Evolutionary conservation across 441 rosid genomes (phyloP).

Genomic region (Erodium moschatum): DNA sequence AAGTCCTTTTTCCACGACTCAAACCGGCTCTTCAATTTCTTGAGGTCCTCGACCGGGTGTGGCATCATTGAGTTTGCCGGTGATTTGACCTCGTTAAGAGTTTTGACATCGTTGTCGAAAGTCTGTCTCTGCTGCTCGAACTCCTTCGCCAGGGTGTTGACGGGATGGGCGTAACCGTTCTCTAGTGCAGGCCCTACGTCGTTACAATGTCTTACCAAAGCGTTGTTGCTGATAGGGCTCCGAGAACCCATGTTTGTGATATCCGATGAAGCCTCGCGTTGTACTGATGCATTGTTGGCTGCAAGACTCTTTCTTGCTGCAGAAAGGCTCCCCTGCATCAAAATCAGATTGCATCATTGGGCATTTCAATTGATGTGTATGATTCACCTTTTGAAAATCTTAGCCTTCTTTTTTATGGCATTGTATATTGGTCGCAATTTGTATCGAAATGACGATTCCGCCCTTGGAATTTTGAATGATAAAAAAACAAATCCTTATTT

Average conservation of each 20-base stretch:
- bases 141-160: slow-evolving; percentile 47
- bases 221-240: slow-evolving; percentile 23
- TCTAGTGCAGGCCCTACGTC: slow-evolving; percentile 26
- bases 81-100: slow-evolving; percentile 29
- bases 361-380: too few relatives aligned
- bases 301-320: slow-evolving; percentile 67
- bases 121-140: slow-evolving; percentile 58
- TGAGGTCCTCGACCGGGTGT: slow-evolving; percentile 48
- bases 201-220: slow-evolving; percentile 40
- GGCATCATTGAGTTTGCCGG: slow-evolving; percentile 24
- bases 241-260: too few relatives aligned
- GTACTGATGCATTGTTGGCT: slow-evolving; percentile 38
- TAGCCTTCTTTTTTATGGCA: too few relatives aligned
- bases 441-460: too few relatives aligned
- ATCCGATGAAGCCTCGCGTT: too few relatives aligned
- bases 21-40: slow-evolving; percentile 53
- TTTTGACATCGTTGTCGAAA: slow-evolving; percentile 58
- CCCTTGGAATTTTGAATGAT: too few relatives aligned
- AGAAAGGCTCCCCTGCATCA: slow-evolving; percentile 62
- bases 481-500: too few relatives aligned
- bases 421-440: too few relatives aligned
- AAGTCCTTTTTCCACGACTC: slow-evolving; percentile 92
- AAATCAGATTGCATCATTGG: neutral
- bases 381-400: too few relatives aligned
- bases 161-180: too few relatives aligned